Conservation (phyloP, 352 stramenopile genomes). For the Albugo laibachii region DNA sequence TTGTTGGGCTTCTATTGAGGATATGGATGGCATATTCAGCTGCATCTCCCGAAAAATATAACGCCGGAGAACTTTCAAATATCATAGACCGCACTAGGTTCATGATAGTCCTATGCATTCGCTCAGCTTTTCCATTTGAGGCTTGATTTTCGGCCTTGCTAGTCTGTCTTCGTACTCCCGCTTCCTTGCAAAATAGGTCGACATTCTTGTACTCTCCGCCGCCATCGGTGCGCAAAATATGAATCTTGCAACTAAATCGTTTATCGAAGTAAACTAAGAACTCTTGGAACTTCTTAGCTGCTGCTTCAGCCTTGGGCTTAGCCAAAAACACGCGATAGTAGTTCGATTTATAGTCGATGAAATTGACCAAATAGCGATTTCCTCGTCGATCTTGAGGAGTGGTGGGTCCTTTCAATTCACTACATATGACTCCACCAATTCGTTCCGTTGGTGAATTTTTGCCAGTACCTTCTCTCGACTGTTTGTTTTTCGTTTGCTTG, state of each 20-base stretch:
- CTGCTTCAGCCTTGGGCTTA: too few relatives aligned
- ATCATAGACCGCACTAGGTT: conserved; percentile 16
- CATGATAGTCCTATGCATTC: conserved; percentile 14
- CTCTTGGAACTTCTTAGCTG: too few relatives aligned
- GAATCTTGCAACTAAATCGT: too few relatives aligned
- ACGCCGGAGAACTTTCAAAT: conserved; percentile 9
- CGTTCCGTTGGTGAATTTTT: not conserved
- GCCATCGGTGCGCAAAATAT: too few relatives aligned
- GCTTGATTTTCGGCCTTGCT: conserved; percentile 10
- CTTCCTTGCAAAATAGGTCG: conserved; percentile 12
- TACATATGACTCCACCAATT: conserved; percentile 1
- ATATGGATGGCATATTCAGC: not conserved
- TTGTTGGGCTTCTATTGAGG: not conserved
- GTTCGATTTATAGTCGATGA: too few relatives aligned
- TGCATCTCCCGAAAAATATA: conserved; percentile 3
- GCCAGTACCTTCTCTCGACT: not conserved
- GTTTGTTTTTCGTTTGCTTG: conserved; percentile 1
- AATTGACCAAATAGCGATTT: too few relatives aligned
- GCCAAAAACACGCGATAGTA: too few relatives aligned
- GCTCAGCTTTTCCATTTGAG: conserved; percentile 14
- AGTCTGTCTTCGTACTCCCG: conserved; percentile 8
- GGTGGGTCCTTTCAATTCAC: too few relatives aligned
- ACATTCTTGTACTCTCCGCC: conserved; percentile 12
- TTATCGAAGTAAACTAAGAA: too few relatives aligned
- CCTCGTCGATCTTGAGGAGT: too few relatives aligned